Evolutionary conservation across 139 green algal species (phyloP), one percentile per base, ranked within the genome.

Genomic region (Tetradesmus lagerheimii): DNA sequence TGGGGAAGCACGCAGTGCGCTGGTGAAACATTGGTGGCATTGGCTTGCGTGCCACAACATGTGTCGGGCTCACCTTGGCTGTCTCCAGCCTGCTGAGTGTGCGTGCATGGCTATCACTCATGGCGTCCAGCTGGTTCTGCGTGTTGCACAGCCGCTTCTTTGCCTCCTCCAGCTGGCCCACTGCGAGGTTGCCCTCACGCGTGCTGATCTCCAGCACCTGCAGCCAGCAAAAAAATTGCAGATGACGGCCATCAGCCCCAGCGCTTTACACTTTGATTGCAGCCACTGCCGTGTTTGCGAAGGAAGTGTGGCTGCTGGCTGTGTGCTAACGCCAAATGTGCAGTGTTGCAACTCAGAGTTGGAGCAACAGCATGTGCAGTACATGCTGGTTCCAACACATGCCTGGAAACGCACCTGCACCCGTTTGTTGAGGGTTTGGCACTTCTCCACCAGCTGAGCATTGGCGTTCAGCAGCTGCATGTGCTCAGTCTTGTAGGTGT

Each of bases 1-100:
- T 14, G 20, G 8, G 8, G 1, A 62, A 62, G 47, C 47, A 20
- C 18, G 47, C 47, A 62, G n/a, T 76, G 47, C 80, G 43, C 34
- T 39, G 43, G 14, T 4, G 4, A 39, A 18, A 20, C 29, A 15
- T 38, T 85, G n/a, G n/a, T n/a, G n/a, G n/a, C n/a, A n/a, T n/a
- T n/a, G n/a, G n/a, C n/a, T n/a, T n/a, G n/a, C n/a, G n/a, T n/a
- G n/a, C n/a, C n/a, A n/a, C n/a, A n/a, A n/a, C n/a, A n/a, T n/a
- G n/a, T n/a, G n/a, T n/a, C 35, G 31, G 34, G 31, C n/a, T 23
- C 38, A 88, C 74, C 85, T 89, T 84, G 27, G 71, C 74, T 34
- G 85, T 89, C 37, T 91, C 87, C 20, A 91, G 87, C 45, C 71
- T 64, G 29, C 80, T 78, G 27, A 91, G 53, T 34, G 87, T 86